phyloP scores from a whole-genome alignment of 352 stramenopile species.

The Phytophthora foliorum region DNA sequence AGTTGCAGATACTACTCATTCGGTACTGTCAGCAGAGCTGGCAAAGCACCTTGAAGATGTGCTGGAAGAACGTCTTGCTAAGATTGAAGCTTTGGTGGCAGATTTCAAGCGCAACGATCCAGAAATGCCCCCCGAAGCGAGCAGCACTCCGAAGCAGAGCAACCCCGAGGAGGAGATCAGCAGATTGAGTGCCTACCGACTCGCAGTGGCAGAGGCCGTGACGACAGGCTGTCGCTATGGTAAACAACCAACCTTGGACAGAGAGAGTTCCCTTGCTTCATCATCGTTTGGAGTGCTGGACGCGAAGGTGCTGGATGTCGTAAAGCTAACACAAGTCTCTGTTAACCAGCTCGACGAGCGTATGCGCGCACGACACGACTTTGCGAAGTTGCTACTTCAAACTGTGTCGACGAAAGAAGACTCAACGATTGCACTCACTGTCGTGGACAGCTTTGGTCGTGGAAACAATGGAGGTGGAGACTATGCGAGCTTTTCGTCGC shows the following conservation, averaged over 20 bases:
- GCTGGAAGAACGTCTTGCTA: slow-evolving; percentile 36
- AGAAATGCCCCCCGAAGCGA: not conserved
- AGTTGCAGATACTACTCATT: slow-evolving; percentile 1
- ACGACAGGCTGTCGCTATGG: slow-evolving; percentile 31
- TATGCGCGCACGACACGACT: slow-evolving; percentile 44
- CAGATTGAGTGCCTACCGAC: slow-evolving; percentile 21
- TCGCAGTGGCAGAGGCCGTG: slow-evolving; percentile 35
- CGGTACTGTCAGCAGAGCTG: slow-evolving; percentile 16
- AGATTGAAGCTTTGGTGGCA: slow-evolving; percentile 37
- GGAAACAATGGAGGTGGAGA: slow-evolving; percentile 4
- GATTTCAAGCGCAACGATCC: slow-evolving; percentile 15
- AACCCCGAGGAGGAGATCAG: not conserved
- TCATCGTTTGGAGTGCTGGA: slow-evolving; percentile 34
- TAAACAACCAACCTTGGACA: slow-evolving; percentile 9
- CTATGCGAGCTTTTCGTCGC: slow-evolving; percentile 27
- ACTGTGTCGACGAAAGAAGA: slow-evolving; percentile 15
- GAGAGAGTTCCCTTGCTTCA: slow-evolving; percentile 1
- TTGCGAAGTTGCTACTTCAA: slow-evolving; percentile 44
- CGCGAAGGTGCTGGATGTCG: slow-evolving; percentile 3
- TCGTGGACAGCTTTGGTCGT: slow-evolving; percentile 28
- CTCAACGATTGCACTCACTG: not conserved
- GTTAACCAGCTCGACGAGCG: slow-evolving; percentile 33
- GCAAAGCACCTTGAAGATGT: slow-evolving; percentile 28
- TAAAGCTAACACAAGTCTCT: not conserved
- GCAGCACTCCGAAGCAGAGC: not conserved